Conservation (phyloP, 148 eudicot genomes). For the Linanthus parryae region DNA sequence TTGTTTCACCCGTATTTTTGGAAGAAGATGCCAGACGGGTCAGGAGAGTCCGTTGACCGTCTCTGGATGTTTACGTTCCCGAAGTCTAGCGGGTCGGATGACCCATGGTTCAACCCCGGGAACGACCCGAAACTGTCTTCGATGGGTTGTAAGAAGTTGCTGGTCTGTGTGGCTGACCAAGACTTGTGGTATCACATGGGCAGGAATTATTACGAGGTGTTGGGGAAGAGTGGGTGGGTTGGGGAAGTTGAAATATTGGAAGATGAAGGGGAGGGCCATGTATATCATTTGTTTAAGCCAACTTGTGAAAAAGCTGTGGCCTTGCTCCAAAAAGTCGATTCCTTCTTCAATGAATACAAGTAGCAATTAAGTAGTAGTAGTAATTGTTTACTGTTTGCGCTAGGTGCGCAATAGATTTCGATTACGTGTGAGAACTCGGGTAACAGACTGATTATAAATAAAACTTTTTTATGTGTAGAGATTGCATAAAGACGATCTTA, state of each 20-base stretch:
- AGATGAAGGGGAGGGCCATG: slow-evolving; percentile 10
- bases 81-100: slow-evolving; percentile 1
- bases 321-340: slow-evolving; percentile 3
- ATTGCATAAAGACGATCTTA: no score
- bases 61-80: slow-evolving; percentile 8
- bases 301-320: slow-evolving; percentile 9
- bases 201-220: slow-evolving; percentile 5
- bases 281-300: slow-evolving; percentile 9
- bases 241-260: slow-evolving; percentile 6
- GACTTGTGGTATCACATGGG: slow-evolving; percentile 1
- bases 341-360: slow-evolving; percentile 10
- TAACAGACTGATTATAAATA: no score
- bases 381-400: no score
- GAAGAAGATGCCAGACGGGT: no score
- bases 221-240: slow-evolving; percentile 12
- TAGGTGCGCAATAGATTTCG: no score
- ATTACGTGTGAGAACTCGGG: no score
- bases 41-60: not conserved
- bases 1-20: slow-evolving; percentile 9
- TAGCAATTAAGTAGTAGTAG: no score
- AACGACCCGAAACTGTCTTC: slow-evolving; percentile 2
- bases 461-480: no score
- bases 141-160: slow-evolving; percentile 2
- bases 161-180: slow-evolving; percentile 11
- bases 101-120: slow-evolving; percentile 10